phyloP scores from a whole-genome alignment of 208 protist genomes.

The Trypanosoma lewisi region DNA sequence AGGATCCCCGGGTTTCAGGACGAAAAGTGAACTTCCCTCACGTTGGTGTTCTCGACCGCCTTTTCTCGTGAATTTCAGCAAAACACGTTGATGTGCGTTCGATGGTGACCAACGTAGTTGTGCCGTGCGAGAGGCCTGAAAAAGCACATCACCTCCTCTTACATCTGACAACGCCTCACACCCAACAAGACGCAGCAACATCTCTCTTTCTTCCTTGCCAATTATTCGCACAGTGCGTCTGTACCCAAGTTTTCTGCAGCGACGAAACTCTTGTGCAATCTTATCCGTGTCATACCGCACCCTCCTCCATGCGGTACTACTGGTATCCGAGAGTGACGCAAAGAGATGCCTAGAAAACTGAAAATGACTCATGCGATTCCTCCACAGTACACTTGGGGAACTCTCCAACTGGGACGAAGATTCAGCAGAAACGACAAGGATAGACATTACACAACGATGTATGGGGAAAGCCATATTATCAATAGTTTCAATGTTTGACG shows the following conservation, averaged over 20 bases:
- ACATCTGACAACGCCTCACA: slow-evolving; percentile 40
- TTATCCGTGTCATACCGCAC: neutral
- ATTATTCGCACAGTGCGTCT: slow-evolving; percentile 29
- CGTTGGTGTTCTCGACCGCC: slow-evolving; percentile 21
- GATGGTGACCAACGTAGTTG: slow-evolving; percentile 24
- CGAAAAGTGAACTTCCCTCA: slow-evolving; percentile 28
- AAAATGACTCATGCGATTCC: slow-evolving; percentile 20
- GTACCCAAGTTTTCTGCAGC: slow-evolving; percentile 15
- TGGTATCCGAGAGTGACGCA: slow-evolving; percentile 3
- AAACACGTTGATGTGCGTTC: slow-evolving; percentile 43
- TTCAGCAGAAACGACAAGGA: slow-evolving; percentile 14
- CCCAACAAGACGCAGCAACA: slow-evolving; percentile 49
- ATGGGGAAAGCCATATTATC: slow-evolving; percentile 10
- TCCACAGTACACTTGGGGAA: neutral
- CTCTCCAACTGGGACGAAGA: neutral
- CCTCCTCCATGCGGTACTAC: neutral
- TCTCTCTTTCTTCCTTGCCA: slow-evolving; percentile 40
- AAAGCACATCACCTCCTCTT: slow-evolving; percentile 20
- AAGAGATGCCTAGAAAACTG: slow-evolving; percentile 30
- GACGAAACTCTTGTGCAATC: neutral
- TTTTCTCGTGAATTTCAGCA: slow-evolving; percentile 27
- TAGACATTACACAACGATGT: slow-evolving; percentile 16
- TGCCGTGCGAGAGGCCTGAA: neutral
- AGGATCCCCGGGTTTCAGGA: slow-evolving; percentile 23
- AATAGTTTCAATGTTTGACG: slow-evolving; percentile 7